phyloP scores from a whole-genome alignment of 148 eudicot genomes.

The Tetragonia tetragonoides region DNA sequence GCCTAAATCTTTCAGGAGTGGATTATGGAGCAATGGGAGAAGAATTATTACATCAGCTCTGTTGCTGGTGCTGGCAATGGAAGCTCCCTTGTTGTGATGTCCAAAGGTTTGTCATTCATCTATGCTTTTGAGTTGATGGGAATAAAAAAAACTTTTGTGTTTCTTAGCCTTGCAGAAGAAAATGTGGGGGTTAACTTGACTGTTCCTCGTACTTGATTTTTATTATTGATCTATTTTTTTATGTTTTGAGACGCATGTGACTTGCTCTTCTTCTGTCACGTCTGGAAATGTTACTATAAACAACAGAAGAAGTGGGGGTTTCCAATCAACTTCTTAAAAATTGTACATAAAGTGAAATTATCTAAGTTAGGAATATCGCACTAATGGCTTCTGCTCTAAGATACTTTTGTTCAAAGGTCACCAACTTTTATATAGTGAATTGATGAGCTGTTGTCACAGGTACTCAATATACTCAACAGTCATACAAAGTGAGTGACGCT shows the following conservation, averaged over 20 bases:
- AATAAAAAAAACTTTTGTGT: neutral
- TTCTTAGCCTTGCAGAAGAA: neutral
- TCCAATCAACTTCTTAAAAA: neutral
- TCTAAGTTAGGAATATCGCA: neutral
- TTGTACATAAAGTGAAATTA: neutral
- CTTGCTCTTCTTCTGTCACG: neutral
- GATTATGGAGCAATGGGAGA: conserved; percentile 97
- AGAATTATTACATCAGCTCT: conserved; percentile 78
- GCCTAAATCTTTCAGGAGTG: conserved; percentile 54
- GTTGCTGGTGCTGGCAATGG: conserved; percentile 83
- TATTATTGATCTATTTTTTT: neutral
- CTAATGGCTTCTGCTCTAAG: neutral
- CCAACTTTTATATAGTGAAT: neutral
- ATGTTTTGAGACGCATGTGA: neutral
- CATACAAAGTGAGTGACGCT: conserved; percentile 89
- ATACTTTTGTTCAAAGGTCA: too few relatives aligned
- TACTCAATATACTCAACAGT: conserved; percentile 76
- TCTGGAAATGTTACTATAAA: neutral
- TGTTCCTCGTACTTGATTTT: too few relatives aligned
- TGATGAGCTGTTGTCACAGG: conserved; percentile 38
- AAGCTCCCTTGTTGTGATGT: conserved; percentile 91
- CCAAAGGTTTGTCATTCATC: conserved; percentile 55
- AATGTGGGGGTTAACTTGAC: neutral
- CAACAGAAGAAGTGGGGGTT: neutral
- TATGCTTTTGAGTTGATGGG: neutral